These are phyloP conservation scores for Malus sylvestris DNA, from an alignment of 306 rosid species.

Conservation along the genomic window DNA sequence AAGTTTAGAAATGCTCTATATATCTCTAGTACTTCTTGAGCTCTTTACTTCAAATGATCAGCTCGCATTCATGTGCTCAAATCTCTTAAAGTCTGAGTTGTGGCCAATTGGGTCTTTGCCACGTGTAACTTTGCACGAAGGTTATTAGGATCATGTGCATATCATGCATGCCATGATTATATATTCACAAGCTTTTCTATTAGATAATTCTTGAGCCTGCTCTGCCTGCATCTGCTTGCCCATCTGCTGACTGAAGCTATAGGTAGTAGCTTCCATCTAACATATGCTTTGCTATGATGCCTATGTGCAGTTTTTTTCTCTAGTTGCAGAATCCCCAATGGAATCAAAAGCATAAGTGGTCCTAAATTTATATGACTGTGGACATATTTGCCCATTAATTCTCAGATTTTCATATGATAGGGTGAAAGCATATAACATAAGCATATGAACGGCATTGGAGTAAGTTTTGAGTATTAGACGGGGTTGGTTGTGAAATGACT, in stretches of 20 bases:
- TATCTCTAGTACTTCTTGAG: background rate
- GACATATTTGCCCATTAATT: background rate
- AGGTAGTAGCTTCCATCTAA: background rate
- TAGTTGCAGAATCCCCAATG: background rate
- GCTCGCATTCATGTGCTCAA: background rate
- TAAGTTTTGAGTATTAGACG: background rate
- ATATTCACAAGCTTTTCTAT: constrained; percentile 39
- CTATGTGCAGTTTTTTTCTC: background rate
- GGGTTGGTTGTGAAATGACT: background rate
- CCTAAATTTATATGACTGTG: constrained; percentile 4
- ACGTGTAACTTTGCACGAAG: constrained; percentile 36
- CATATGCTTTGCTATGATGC: constrained; percentile 17
- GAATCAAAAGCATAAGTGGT: constrained; percentile 22
- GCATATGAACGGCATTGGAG: background rate
- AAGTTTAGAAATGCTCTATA: background rate
- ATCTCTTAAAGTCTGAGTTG: constrained; percentile 3
- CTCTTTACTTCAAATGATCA: background rate
- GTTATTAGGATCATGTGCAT: constrained; percentile 57
- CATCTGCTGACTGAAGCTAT: background rate
- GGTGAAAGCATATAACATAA: background rate
- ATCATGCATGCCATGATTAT: constrained; percentile 58
- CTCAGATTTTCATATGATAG: background rate
- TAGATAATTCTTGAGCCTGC: constrained; percentile 4
- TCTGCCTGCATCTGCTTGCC: background rate
- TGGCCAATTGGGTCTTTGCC: constrained; percentile 19